A percentile compares a stretch with the other conserved stretches of the same genome.
These are phyloP conservation scores for Cystofilobasidium ferigula DNA, from an alignment of 768 basidiomycete species.

Conservation along the genomic window DNA sequence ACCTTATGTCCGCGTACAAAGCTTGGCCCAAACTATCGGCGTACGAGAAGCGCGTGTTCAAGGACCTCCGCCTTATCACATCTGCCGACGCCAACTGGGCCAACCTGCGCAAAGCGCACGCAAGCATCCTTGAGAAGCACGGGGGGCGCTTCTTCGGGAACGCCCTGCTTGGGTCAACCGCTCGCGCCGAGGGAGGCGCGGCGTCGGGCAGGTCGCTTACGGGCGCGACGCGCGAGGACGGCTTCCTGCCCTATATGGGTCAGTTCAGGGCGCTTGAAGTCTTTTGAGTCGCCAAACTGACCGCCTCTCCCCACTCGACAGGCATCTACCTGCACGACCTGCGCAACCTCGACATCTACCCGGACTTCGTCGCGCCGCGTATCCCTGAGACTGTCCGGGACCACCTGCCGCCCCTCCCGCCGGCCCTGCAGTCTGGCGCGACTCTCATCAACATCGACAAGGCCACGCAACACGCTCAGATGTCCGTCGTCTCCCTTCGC, in stretches of 20 bases:
- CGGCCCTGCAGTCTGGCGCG: background rate
- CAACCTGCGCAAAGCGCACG: constrained; percentile 51
- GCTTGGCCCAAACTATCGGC: constrained; percentile 56
- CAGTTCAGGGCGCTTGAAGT: background rate
- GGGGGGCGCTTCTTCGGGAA: background rate
- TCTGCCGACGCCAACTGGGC: constrained; percentile 59
- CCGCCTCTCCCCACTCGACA: background rate
- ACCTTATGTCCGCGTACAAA: constrained; percentile 49
- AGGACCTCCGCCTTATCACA: constrained; percentile 58
- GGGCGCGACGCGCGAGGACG: background rate
- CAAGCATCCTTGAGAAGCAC: background rate
- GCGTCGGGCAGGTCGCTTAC: background rate
- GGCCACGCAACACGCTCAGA: constrained; percentile 13
- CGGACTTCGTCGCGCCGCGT: constrained; percentile 1
- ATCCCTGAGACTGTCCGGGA: background rate
- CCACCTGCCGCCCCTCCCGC: background rate
- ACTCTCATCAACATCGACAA: constrained; percentile 21
- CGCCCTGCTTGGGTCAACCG: background rate
- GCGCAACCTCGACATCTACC: background rate
- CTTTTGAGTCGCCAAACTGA: no score
- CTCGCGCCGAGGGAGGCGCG: background rate
- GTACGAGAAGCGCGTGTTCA: constrained; percentile 62
- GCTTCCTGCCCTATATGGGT: constrained; percentile 19
- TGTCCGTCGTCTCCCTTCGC: constrained; percentile 1
- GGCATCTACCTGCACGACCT: constrained; percentile 22